Evolutionary conservation across 73 alveolate species (phyloP).

Genomic region (Paramecium primaurelia): DNA sequence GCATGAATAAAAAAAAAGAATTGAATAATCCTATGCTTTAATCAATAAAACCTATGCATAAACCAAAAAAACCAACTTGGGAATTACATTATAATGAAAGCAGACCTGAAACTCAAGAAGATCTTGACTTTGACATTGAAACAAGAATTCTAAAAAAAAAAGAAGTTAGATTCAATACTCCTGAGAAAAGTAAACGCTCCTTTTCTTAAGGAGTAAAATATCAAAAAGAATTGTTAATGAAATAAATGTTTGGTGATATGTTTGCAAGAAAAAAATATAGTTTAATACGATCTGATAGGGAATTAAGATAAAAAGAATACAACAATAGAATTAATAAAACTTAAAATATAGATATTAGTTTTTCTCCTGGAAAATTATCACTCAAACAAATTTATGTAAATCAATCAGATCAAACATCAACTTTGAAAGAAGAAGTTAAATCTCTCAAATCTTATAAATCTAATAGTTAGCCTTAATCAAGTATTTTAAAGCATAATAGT

Average conservation of each 20-base stretch:
- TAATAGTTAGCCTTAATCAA: background rate
- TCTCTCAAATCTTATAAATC: background rate
- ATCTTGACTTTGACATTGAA: background rate
- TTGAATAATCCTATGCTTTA: background rate
- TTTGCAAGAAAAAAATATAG: background rate
- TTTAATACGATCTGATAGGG: background rate
- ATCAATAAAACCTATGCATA: background rate
- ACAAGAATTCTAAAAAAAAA: background rate
- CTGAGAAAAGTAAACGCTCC: background rate
- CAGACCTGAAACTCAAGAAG: background rate
- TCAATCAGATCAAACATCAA: background rate
- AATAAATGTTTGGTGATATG: conserved; percentile 5
- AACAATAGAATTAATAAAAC: background rate
- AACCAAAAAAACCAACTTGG: background rate
- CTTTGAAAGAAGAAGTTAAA: background rate
- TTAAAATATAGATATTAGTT: background rate
- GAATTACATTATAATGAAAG: background rate
- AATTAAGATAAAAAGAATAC: background rate
- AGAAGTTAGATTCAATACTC: background rate
- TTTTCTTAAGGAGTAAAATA: background rate
- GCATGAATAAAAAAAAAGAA: background rate
- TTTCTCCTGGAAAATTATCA: background rate
- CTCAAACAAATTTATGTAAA: background rate
- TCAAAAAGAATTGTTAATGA: background rate
- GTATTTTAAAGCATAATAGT: background rate